These are phyloP conservation scores for Lentinula raphanica DNA, from an alignment of 768 basidiomycete species.

Conservation along the genomic window DNA sequence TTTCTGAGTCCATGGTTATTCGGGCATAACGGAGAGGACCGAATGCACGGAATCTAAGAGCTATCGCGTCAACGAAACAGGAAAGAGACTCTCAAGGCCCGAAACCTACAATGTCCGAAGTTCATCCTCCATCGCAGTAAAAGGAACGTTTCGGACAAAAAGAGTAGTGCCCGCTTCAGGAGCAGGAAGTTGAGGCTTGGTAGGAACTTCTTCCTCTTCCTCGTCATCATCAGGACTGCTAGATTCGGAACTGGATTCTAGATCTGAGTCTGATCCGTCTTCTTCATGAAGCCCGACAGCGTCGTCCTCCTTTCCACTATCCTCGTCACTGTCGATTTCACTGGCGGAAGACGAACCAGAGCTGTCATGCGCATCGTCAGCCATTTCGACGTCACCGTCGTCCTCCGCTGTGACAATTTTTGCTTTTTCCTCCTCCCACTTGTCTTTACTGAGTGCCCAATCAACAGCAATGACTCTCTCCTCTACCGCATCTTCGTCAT, in stretches of 20 bases:
- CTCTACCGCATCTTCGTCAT: constrained; percentile 27
- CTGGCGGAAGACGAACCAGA: constrained; percentile 37
- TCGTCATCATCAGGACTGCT: constrained; percentile 28
- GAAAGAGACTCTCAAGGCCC: not conserved
- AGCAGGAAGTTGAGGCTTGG: constrained; percentile 68
- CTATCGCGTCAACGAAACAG: not conserved
- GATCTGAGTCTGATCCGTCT: constrained; percentile 12
- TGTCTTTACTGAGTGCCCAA: constrained; percentile 93
- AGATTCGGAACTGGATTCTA: not conserved
- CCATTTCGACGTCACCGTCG: constrained; percentile 33
- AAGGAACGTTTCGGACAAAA: constrained; percentile 92
- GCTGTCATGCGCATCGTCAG: constrained; percentile 17
- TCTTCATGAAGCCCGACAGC: constrained; percentile 21
- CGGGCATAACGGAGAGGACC: constrained; percentile 91
- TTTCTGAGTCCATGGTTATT: constrained; percentile 78
- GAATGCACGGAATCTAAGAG: constrained; percentile 77
- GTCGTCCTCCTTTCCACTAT: constrained; percentile 22
- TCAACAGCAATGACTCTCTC: constrained; percentile 84
- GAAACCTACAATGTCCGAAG: constrained; percentile 68
- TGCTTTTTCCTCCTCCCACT: constrained; percentile 78
- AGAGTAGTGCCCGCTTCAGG: constrained; percentile 88
- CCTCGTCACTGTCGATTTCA: constrained; percentile 28
- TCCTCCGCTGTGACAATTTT: constrained; percentile 38
- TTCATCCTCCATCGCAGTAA: constrained; percentile 90
- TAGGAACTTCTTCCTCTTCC: constrained; percentile 34